phyloP scores from a whole-genome alignment of 225 moss, liverwort and hornwort species.

The Pleurozium schreberi region DNA sequence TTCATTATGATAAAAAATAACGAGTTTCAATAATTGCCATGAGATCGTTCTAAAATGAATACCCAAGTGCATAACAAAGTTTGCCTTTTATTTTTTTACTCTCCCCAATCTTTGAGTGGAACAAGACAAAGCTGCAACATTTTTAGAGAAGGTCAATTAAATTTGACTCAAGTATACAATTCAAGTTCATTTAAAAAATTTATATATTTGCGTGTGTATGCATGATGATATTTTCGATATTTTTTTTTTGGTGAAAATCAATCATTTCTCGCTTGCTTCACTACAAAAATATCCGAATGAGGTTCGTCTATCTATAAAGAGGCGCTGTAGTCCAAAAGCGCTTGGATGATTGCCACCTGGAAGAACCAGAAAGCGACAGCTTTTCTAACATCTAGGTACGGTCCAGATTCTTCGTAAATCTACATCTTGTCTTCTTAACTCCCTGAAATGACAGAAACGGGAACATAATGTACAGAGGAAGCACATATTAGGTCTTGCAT shows the following conservation, averaged over 20 bases:
- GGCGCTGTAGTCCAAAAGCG: neutral
- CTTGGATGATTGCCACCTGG: neutral
- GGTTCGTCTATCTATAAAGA: neutral
- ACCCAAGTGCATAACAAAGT: too few relatives aligned
- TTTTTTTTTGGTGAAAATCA: rapidly evolving
- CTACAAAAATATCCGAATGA: neutral
- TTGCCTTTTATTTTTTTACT: too few relatives aligned
- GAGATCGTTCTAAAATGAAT: too few relatives aligned
- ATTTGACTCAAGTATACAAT: neutral
- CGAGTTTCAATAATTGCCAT: too few relatives aligned
- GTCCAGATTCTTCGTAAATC: neutral
- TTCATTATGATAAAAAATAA: too few relatives aligned
- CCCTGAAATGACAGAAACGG: rapidly evolving
- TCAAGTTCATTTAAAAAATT: too few relatives aligned
- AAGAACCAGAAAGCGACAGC: neutral
- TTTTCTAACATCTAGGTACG: neutral
- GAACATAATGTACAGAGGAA: neutral
- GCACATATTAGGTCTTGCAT: neutral
- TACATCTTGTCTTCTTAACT: rapidly evolving
- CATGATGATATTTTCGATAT: neutral
- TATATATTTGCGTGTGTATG: neutral
- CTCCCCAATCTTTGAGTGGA: too few relatives aligned
- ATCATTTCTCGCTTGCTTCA: neutral
- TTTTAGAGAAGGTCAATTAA: neutral
- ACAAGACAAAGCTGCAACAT: neutral